Evolutionary conservation across 106 monocot species (phyloP), one percentile per base, ranked within the genome.

Genomic region (Agapanthus africanus): DNA sequence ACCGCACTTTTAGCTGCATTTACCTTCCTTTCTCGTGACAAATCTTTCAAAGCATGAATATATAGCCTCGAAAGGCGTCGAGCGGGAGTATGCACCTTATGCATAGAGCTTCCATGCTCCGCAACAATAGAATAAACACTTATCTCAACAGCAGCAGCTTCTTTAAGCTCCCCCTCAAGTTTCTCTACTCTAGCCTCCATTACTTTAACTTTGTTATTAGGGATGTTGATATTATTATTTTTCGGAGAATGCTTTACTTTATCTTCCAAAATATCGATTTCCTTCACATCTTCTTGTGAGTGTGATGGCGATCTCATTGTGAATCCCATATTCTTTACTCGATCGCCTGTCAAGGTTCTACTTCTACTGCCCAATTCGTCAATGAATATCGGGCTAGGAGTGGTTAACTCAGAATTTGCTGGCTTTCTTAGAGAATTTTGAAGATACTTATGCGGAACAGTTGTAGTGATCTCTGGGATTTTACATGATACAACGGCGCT

Each of bases 11-110:
- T 91, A 52, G 88, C 88, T 35, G 82, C 80, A 70, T 40, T 80
- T 64, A 82, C 91, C 69, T 65, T 80, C 73, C 72, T 84, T 51
- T 81, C 79, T 54, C 4, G 52, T 34, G 87, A 74, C 65, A 54
- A 73, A 40, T 83, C 40, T n/a, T n/a, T n/a, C n/a, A n/a, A n/a
- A n/a, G n/a, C n/a, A 78, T 88, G 81, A 63, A 75, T 0, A 57
- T 91, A 97, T 52, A 91, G 54, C 65, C 95, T 83, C 33, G 86
- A 81, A 70, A 97, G 86, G 35, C 95, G 82, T 64, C 95, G 77
- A 64, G 95, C 95, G n/a, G 95, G 88, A 52, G 91, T 80, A 44
- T 97, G 91, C 35, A 97, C 86, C 79, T 97, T 97, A 28, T 91
- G 84, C 41, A 73, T 37, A 60, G 90, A 90, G 62, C 95, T 87